phyloP scores from a whole-genome alignment of 495 filamentous ascomycete species.

The Niebla homalea region DNA sequence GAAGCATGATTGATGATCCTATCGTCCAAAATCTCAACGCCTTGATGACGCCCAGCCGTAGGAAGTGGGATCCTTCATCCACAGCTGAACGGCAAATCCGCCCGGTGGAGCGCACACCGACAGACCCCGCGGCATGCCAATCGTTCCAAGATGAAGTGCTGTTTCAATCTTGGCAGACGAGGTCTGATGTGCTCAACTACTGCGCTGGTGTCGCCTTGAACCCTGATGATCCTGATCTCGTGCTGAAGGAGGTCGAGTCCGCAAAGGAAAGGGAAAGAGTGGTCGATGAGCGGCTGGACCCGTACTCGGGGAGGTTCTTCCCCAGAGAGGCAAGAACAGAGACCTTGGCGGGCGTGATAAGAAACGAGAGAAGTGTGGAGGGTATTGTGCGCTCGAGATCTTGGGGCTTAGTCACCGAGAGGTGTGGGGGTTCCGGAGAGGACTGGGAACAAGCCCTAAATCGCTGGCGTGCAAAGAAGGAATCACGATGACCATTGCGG shows the following conservation, averaged over 20 bases:
- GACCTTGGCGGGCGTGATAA: constrained; percentile 57
- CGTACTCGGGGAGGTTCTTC: constrained; percentile 77
- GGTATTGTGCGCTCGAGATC: constrained; percentile 70
- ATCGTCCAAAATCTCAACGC: constrained; percentile 91
- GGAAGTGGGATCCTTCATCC: constrained; percentile 68
- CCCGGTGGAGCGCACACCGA: constrained; percentile 26
- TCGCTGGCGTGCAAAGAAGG: constrained; percentile 42
- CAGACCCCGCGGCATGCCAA: constrained; percentile 48
- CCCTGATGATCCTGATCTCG: constrained; percentile 71
- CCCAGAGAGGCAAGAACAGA: constrained; percentile 77
- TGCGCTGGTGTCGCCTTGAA: constrained; percentile 86
- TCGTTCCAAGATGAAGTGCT: constrained; percentile 66
- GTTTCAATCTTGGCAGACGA: constrained; percentile 76
- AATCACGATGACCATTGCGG: constrained; percentile 2
- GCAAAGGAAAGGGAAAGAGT: constrained; percentile 58
- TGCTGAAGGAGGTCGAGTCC: constrained; percentile 55
- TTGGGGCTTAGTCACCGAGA: constrained; percentile 69
- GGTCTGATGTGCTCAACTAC: constrained; percentile 78
- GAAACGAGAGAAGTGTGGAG: constrained; percentile 79
- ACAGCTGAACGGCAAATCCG: constrained; percentile 46
- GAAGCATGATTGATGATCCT: constrained; percentile 77
- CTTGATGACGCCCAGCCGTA: constrained; percentile 57
- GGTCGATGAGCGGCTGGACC: constrained; percentile 82
- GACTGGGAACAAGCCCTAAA: constrained; percentile 53
- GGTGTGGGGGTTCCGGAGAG: constrained; percentile 48